These are phyloP conservation scores for Magnolia sinica DNA, from an alignment of 164 flowering plant genomes.

Conservation along the genomic window DNA sequence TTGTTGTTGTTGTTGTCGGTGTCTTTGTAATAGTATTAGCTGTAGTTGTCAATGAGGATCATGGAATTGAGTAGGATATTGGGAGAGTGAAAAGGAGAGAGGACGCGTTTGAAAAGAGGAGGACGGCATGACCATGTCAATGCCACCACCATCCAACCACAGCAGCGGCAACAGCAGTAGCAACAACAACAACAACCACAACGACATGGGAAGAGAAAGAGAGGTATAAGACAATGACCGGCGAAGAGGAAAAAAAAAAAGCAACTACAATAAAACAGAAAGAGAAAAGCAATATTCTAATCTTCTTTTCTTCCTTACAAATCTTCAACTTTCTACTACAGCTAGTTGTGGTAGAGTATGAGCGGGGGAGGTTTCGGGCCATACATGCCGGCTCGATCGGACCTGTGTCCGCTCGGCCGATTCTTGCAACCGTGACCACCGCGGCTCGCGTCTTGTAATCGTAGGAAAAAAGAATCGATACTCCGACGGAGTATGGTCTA, in stretches of 20 bases:
- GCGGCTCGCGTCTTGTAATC: too few relatives aligned
- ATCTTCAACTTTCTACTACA: background rate
- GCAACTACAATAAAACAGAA: too few relatives aligned
- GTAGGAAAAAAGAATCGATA: too few relatives aligned
- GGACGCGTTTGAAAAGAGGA: background rate
- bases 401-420: background rate
- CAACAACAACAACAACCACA: background rate
- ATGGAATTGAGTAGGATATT: background rate
- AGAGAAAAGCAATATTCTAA: background rate
- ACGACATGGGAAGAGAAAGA: background rate
- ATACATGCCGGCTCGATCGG: background rate
- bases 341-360: background rate
- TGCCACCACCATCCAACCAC: background rate
- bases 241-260: background rate
- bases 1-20: too few relatives aligned
- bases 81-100: background rate
- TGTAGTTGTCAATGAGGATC: background rate
- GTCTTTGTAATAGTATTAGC: background rate
- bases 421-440: too few relatives aligned
- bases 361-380: background rate
- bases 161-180: background rate
- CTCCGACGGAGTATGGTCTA: too few relatives aligned
- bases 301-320: background rate
- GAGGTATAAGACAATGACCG: constrained; percentile 1
- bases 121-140: background rate